These are phyloP conservation scores for Bathelium albidoporum DNA, from an alignment of 495 filamentous ascomycete species.

Conservation along the genomic window DNA sequence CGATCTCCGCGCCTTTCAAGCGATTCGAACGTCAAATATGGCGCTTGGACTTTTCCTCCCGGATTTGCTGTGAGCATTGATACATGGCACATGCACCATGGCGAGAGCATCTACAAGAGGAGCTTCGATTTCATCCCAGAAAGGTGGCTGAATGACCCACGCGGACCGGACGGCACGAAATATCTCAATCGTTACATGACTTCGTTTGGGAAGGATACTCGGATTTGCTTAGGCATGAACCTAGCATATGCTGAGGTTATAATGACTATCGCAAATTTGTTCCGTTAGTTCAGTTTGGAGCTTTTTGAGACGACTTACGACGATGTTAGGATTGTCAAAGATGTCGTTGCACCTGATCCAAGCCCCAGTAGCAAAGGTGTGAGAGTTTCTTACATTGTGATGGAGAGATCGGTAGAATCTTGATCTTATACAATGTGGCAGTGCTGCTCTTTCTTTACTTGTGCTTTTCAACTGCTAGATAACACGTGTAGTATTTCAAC, in stretches of 20 bases:
- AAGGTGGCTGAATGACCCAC: slow-evolving; percentile 6
- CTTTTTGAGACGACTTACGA: slow-evolving; percentile 26
- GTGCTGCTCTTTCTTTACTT: no score
- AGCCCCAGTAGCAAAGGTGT: not conserved
- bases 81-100: slow-evolving; percentile 13
- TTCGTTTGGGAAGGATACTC: slow-evolving; percentile 25
- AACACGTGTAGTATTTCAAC: no score
- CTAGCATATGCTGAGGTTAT: slow-evolving; percentile 35
- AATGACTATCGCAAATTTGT: slow-evolving; percentile 29
- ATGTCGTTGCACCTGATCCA: not conserved
- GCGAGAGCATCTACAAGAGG: not conserved
- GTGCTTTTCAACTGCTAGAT: no score
- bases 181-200: slow-evolving; percentile 21
- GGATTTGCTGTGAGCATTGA: slow-evolving; percentile 33
- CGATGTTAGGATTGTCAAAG: not conserved
- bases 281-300: slow-evolving; percentile 31
- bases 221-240: slow-evolving; percentile 30
- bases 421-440: no score
- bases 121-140: slow-evolving; percentile 10
- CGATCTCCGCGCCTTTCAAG: slow-evolving; percentile 22
- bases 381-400: no score
- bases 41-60: slow-evolving; percentile 21
- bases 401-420: no score
- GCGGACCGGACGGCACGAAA: slow-evolving; percentile 10
- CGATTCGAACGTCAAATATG: slow-evolving; percentile 16